Percentiles rank a stretch among this genome's conserved stretches.
Conservation (phyloP, 306 rosid species). For the Sechiopsis laciniata region DNA sequence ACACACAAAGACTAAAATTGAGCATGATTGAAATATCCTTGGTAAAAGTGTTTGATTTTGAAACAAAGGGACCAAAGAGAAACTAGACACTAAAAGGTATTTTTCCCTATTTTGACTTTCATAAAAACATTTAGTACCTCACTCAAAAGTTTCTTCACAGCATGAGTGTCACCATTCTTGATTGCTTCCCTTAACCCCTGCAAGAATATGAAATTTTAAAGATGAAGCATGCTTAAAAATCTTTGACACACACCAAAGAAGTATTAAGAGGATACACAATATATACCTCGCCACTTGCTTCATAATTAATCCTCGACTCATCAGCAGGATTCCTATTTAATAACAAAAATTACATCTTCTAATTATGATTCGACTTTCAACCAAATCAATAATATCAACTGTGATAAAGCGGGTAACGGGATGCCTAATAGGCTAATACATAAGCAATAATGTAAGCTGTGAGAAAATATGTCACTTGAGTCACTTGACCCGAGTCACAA, state of each 20-base stretch:
- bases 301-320: conserved; percentile 47
- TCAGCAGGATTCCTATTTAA: conserved; percentile 32
- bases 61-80: too few species aligned
- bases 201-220: conserved; percentile 26
- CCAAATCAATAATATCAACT: conserved; percentile 10
- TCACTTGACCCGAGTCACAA: not conserved
- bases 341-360: conserved; percentile 14
- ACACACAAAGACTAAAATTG: too few species aligned
- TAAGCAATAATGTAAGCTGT: not conserved
- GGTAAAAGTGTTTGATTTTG: too few species aligned
- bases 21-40: too few species aligned
- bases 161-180: conserved; percentile 70
- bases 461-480: not conserved
- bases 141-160: conserved; percentile 79
- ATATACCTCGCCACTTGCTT: conserved; percentile 82
- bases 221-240: conserved; percentile 1
- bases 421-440: conserved; percentile 1
- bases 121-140: conserved; percentile 42
- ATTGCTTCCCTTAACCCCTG: conserved; percentile 95
- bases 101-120: not conserved
- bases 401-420: conserved; percentile 21
- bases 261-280: conserved; percentile 6
- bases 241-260: conserved; percentile 9
- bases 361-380: conserved; percentile 1
- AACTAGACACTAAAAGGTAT: too few species aligned